Conservation (phyloP, 805 yeast species). For the Kluyveromyces siamensis region DNA sequence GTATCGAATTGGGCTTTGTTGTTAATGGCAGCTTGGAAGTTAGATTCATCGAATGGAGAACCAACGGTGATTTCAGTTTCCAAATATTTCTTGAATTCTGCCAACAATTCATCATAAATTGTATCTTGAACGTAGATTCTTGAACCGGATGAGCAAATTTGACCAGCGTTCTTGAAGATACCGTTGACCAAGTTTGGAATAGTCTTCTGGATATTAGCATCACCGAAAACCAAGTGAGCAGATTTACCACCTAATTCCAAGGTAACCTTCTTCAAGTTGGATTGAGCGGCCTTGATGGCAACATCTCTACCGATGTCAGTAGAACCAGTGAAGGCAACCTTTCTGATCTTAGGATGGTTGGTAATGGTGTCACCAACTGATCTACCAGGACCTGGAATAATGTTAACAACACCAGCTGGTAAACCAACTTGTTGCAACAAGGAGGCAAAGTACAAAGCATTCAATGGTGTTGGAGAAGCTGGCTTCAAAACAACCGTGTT, state of each 20-base stretch:
- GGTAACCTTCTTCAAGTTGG: slow-evolving; percentile 71
- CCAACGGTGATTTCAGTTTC: slow-evolving; percentile 56
- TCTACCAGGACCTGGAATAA: slow-evolving; percentile 68
- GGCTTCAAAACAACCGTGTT: slow-evolving; percentile 66
- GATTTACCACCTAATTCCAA: slow-evolving; percentile 81
- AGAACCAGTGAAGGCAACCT: slow-evolving; percentile 77
- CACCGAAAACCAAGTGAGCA: slow-evolving; percentile 65
- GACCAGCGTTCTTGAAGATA: slow-evolving; percentile 75
- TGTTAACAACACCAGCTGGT: slow-evolving; percentile 69
- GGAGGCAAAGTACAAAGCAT: slow-evolving; percentile 54
- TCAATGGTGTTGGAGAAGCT: slow-evolving; percentile 70
- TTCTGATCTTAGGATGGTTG: slow-evolving; percentile 59
- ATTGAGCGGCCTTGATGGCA: slow-evolving; percentile 58
- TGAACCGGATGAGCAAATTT: slow-evolving; percentile 77
- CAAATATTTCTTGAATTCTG: slow-evolving; percentile 48
- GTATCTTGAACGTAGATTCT: slow-evolving; percentile 70
- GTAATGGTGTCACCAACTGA: slow-evolving; percentile 65
- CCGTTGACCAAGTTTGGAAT: slow-evolving; percentile 48
- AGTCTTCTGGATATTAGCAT: slow-evolving; percentile 48
- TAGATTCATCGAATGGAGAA: slow-evolving; percentile 59
- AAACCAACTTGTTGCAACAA: slow-evolving; percentile 60
- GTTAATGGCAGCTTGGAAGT: slow-evolving; percentile 73
- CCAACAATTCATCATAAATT: slow-evolving; percentile 53
- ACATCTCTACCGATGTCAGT: slow-evolving; percentile 67
- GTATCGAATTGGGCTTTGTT: slow-evolving; percentile 61